Evolutionary conservation across 192 early-diverging fungal species (phyloP), one percentile per base, ranked within the genome.

Genomic region (Backusella mclennaniae): DNA sequence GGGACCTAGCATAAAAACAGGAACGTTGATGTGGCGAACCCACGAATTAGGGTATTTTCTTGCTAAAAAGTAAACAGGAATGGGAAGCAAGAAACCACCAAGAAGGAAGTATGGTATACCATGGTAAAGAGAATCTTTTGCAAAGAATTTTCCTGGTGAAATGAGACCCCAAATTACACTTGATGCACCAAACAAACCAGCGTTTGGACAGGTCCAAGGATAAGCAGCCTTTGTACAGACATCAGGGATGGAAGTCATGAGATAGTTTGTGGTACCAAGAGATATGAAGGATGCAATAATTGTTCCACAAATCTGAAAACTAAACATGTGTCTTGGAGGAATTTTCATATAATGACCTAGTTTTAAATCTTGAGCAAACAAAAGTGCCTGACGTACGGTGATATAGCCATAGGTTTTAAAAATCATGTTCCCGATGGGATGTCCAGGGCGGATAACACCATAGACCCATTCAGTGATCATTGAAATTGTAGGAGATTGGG

Each of bases 261-360:
- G 79, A 79, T 89, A 94, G 36, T 84, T 89, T 2, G 91, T 88
- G 0, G 92, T 93, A 6, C 86, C 88, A 31, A 93, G 85, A 72
- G 93, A 90, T 21, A 95, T 84, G 69, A 92, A 83, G 1, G 89
- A 90, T 35, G 90, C 91, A 21, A 90, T 78, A 19, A 95, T 80
- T 0, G 93, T 95, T 9, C 94, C 92, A 5, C 85, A 77, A 86
- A 93, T 84, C 42, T 96, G 95, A 33, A 91, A 90, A 26, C 86
- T 83, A 80, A 97, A 94, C 87, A 97, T 87, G 29, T 90, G 80
- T 36, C 93, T 86, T 33, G 96, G 96, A 63, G 94, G 91, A 6
- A 95, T 86, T 83, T 95, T 95, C 89, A 93, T 91, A 76, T 95
- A 95, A 74, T 93, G 91, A 33, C 92, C 93, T 6, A 95, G 84